These are phyloP conservation scores for Fraxinus anomala DNA, from an alignment of 257 asterid genomes.

Conservation along the genomic window DNA sequence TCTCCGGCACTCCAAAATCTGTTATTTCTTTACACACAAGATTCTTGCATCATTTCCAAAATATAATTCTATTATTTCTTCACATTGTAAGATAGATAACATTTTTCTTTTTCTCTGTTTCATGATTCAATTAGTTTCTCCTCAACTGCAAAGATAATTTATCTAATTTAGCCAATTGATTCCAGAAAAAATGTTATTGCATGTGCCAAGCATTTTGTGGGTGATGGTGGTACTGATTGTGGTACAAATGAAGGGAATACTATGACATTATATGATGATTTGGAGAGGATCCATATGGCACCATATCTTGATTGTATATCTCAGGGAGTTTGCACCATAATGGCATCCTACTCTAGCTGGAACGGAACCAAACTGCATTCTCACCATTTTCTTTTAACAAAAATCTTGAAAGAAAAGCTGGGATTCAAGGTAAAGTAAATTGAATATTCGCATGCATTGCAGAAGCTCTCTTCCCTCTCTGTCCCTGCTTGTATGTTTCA, in stretches of 20 bases:
- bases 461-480: not conserved
- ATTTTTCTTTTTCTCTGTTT: not conserved
- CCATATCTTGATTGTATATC: constrained; percentile 75
- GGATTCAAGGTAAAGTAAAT: constrained; percentile 67
- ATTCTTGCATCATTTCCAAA: constrained; percentile 6
- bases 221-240: constrained; percentile 80
- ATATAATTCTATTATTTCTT: constrained; percentile 15
- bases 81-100: not conserved
- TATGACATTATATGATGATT: constrained; percentile 54
- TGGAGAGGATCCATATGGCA: constrained; percentile 76
- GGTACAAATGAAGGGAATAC: constrained; percentile 86
- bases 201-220: constrained; percentile 89
- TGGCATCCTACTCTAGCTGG: constrained; percentile 94
- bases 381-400: constrained; percentile 63
- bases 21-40: not conserved
- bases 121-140: constrained; percentile 17
- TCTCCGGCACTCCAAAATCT: not conserved
- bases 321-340: constrained; percentile 86
- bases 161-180: constrained; percentile 28
- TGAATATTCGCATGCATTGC: not conserved
- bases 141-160: constrained; percentile 20
- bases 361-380: constrained; percentile 64
- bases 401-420: constrained; percentile 73
- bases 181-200: constrained; percentile 78
- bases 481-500: not conserved